Base-by-base conservation (phyloP, 495 filamentous ascomycete genomes). In the Penicillium robsamsonii region DNA sequence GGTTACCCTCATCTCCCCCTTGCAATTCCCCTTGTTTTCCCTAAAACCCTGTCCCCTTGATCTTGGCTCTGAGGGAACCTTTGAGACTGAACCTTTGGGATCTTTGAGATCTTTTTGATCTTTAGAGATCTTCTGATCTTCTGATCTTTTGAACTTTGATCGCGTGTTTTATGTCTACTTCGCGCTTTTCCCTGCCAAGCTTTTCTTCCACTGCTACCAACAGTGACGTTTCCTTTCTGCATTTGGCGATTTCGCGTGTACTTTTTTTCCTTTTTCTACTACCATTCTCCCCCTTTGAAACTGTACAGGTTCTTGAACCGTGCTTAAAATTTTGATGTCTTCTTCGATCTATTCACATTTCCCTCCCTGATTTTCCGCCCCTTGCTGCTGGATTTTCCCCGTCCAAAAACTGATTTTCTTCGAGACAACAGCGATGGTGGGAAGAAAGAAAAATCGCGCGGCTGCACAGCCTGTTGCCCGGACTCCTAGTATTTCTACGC, bases 401-500 rank as follows among this genome's bases (percentile, higher is more conserved):
- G 27, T 44, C 27, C 47, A 27, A 54, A 22, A 42, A 38, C 56
- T 59, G 49, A 46, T 20, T 46, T 44, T 37, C 18, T 40, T 9
- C 52, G 64, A 59, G 59, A 61, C 50, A 53, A 65, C 57, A 58
- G 59, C 60, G 54, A 75, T 75, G 72, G 70, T 69, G 53, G 70
- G 70, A 58, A 51, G 58, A 62, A 55, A 55, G 50, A 63, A 60
- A 55, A 64, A 50, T 22, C 38, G 64, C 57, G 58, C 57, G 47
- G 56, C 57, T 27, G 46, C 55, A 22, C 46, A 57, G 47, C 46
- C 60, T 30, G 51, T 57, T 17, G 42, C 49, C 13, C 47, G 51
- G 24, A 60, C 50, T 37, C 46, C 63, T 33, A 66, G 51, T 31
- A 59, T 53, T 27, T 58, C 64, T n/a, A 66, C 64, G 49, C 61